phyloP scores from a whole-genome alignment of 2,329 filamentous ascomycete genomes.

The Endoconidiophora polonica region DNA sequence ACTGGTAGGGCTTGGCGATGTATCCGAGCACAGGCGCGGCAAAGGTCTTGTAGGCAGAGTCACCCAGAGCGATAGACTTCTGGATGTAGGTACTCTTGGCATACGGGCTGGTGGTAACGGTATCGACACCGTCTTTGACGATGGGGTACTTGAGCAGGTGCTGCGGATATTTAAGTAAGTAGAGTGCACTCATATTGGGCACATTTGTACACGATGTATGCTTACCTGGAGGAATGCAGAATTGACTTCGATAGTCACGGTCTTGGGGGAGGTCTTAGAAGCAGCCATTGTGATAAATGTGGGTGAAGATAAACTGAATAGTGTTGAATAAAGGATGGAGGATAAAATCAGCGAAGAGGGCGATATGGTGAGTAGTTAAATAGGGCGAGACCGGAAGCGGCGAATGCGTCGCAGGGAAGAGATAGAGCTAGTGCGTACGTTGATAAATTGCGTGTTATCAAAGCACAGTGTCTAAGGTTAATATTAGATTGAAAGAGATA shows the following conservation, averaged over 20 bases:
- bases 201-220: background rate
- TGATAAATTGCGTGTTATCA: too few relatives aligned
- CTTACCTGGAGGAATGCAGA: constrained; percentile 36
- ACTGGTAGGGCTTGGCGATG: constrained; percentile 52
- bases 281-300: constrained; percentile 21
- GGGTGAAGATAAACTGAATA: background rate
- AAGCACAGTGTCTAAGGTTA: too few relatives aligned
- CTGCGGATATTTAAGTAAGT: constrained; percentile 26
- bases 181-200: background rate
- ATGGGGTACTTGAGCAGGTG: constrained; percentile 75
- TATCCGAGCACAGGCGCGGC: constrained; percentile 66
- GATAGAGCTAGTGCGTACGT: too few relatives aligned
- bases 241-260: constrained; percentile 17
- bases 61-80: constrained; percentile 61
- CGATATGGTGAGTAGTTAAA: background rate
- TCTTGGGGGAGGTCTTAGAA: constrained; percentile 15
- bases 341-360: background rate
- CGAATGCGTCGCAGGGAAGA: too few relatives aligned
- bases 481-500: too few relatives aligned
- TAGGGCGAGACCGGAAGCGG: background rate
- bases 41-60: constrained; percentile 59
- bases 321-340: background rate
- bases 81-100: constrained; percentile 70
- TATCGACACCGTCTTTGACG: constrained; percentile 53
- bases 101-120: constrained; percentile 36